Percentiles rank a stretch among this genome's conserved stretches.
phyloP scores from a whole-genome alignment of 371 early-diverging fungal species.

The Rhizomucor miehei region DNA sequence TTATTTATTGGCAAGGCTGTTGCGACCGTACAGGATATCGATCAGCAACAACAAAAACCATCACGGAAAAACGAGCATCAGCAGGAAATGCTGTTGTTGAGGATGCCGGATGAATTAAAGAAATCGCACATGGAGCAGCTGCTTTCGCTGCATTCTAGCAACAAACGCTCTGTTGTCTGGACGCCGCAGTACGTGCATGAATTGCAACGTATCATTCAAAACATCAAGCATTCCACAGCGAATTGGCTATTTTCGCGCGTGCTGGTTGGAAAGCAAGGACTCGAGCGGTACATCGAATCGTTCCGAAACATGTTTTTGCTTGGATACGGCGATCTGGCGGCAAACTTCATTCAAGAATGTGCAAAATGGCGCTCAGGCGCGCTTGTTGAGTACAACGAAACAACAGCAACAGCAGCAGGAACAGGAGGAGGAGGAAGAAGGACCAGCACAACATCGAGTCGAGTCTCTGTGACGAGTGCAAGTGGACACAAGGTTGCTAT shows the following conservation, averaged over 20 bases:
- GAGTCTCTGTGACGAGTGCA: conserved; percentile 4
- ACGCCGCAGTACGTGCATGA: neutral
- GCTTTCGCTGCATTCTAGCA: conserved; percentile 15
- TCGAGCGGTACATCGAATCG: conserved; percentile 54
- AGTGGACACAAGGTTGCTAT: conserved; percentile 3
- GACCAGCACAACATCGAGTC: neutral
- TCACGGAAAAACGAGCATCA: too few relatives aligned
- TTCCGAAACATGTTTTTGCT: conserved; percentile 67
- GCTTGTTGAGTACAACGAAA: neutral
- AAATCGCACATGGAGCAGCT: conserved; percentile 38
- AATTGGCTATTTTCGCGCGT: conserved; percentile 70
- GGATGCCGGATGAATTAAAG: conserved; percentile 44
- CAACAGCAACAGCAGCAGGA: conserved; percentile 8
- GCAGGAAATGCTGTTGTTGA: neutral
- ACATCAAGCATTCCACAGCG: conserved; percentile 59
- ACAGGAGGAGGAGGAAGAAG: conserved; percentile 1
- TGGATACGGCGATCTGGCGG: conserved; percentile 69
- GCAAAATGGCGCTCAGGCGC: conserved; percentile 33
- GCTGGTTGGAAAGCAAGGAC: conserved; percentile 56
- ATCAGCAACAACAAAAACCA: neutral
- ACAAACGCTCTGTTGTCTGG: neutral
- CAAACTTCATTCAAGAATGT: conserved; percentile 60
- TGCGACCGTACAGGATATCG: conserved; percentile 48
- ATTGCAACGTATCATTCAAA: conserved; percentile 24
- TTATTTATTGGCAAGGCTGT: conserved; percentile 77